phyloP scores from a whole-genome alignment of 768 basidiomycete genomes.

The Xerocomellus dryophilus region DNA sequence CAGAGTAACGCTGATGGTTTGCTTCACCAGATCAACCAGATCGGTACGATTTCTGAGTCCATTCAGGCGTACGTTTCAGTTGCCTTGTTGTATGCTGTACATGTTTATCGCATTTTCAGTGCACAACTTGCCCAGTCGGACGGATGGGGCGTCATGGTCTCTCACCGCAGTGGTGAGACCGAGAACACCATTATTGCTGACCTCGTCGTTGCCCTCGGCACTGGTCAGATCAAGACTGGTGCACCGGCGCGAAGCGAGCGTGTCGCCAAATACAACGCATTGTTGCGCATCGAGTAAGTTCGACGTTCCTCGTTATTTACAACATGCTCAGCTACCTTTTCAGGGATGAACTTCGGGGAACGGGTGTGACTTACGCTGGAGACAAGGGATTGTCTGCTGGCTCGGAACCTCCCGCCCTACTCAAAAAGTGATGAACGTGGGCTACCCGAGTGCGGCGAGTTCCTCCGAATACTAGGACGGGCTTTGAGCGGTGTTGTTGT shows the following conservation, averaged over 20 bases:
- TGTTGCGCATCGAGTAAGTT: constrained; percentile 87
- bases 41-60: constrained; percentile 97
- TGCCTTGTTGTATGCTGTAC: background rate
- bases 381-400: constrained; percentile 79
- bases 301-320: background rate
- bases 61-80: constrained; percentile 83
- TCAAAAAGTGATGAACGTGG: constrained; percentile 50
- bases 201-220: constrained; percentile 87
- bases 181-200: constrained; percentile 97
- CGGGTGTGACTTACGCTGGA: constrained; percentile 70
- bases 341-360: constrained; percentile 73
- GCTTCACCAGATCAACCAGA: constrained; percentile 80
- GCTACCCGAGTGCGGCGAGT: constrained; percentile 5
- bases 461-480: background rate
- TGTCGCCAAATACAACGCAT: constrained; percentile 89
- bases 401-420: constrained; percentile 63
- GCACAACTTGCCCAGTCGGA: constrained; percentile 94
- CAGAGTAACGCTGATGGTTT: background rate
- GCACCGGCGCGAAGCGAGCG: constrained; percentile 95
- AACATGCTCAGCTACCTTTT: constrained; percentile 1
- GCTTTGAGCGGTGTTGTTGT: constrained; percentile 19
- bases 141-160: constrained; percentile 99
- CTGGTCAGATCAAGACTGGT: constrained; percentile 98
- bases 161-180: constrained; percentile 98
- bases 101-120: constrained; percentile 38